These are phyloP conservation scores for Curvularia verruculosa DNA, from an alignment of 2,329 filamentous ascomycete species.

Conservation along the genomic window DNA sequence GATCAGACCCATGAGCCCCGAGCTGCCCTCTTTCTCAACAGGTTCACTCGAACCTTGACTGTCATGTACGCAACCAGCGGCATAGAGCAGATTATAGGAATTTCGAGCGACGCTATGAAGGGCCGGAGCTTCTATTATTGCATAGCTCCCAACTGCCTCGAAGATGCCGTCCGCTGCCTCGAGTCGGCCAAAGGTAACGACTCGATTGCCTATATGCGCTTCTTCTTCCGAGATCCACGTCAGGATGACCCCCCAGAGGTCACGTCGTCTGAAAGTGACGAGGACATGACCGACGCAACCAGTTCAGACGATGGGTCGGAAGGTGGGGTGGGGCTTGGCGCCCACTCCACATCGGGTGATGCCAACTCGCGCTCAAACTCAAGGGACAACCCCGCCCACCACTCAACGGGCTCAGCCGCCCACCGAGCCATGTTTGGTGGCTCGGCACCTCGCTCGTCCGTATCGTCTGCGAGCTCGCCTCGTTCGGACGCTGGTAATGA, in stretches of 20 bases:
- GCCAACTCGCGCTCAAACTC: constrained; percentile 52
- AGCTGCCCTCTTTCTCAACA: constrained; percentile 82
- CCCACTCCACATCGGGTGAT: constrained; percentile 20
- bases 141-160: constrained; percentile 77
- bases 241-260: constrained; percentile 51
- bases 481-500: constrained; percentile 37
- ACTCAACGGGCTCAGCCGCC: constrained; percentile 37
- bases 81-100: constrained; percentile 74
- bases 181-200: constrained; percentile 89
- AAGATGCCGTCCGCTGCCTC: constrained; percentile 76
- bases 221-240: constrained; percentile 79
- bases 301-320: constrained; percentile 57
- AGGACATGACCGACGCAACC: constrained; percentile 56
- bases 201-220: constrained; percentile 87
- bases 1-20: constrained; percentile 73
- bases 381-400: constrained; percentile 51
- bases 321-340: constrained; percentile 53
- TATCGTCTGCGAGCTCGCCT: constrained; percentile 37
- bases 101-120: constrained; percentile 70
- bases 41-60: constrained; percentile 80
- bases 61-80: constrained; percentile 88
- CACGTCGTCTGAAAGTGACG: constrained; percentile 55
- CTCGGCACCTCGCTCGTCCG: constrained; percentile 31
- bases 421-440: constrained; percentile 39
- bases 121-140: constrained; percentile 87